Percentiles rank a stretch among this genome's conserved stretches.
Conservation (phyloP, 306 rosid species). For the Sphenostylis stenocarpa region DNA sequence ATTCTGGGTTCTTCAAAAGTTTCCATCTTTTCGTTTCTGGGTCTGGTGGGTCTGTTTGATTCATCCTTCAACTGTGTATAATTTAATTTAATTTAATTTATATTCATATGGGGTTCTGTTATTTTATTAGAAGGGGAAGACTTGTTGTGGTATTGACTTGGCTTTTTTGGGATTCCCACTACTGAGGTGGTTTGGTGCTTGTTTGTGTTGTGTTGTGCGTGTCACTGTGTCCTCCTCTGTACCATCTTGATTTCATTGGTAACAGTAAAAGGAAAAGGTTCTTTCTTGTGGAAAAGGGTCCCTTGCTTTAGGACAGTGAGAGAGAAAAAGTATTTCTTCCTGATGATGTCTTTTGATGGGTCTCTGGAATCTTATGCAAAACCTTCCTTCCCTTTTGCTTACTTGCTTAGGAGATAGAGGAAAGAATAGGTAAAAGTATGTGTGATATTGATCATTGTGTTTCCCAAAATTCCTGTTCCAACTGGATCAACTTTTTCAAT, state of each 20-base stretch:
- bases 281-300: constrained; percentile 43
- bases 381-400: constrained; percentile 39
- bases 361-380: constrained; percentile 41
- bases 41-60: constrained; percentile 1
- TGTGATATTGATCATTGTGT: constrained; percentile 24
- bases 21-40: constrained; percentile 14
- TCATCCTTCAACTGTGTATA: neutral
- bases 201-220: constrained; percentile 17
- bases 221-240: constrained; percentile 23
- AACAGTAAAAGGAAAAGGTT: constrained; percentile 41
- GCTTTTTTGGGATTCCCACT: constrained; percentile 45
- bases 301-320: constrained; percentile 46
- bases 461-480: constrained; percentile 30
- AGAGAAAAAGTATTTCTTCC: constrained; percentile 28
- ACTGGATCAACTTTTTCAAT: constrained; percentile 25
- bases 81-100: neutral
- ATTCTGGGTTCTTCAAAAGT: constrained; percentile 5
- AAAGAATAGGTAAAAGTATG: constrained; percentile 34
- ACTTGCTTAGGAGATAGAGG: constrained; percentile 48
- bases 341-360: constrained; percentile 30
- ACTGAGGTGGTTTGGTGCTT: constrained; percentile 23
- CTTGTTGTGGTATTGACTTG: constrained; percentile 30
- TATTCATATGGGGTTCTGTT: constrained; percentile 11
- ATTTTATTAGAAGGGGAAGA: constrained; percentile 31
- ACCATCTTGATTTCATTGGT: constrained; percentile 29